Conservation (phyloP, 495 filamentous ascomycete genomes). For the Talaromyces ruber region DNA sequence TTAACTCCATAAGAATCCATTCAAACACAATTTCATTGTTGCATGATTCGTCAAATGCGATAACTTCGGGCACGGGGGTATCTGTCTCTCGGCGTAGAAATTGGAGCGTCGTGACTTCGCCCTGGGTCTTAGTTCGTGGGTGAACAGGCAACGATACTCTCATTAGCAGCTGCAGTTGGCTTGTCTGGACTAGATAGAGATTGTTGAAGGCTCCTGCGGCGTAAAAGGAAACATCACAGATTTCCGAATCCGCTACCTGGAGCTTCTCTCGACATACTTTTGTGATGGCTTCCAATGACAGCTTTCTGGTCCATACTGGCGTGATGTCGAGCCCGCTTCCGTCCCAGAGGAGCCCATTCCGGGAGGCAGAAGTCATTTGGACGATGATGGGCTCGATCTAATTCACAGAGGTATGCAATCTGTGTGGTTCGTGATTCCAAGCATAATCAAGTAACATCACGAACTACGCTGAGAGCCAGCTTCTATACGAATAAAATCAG, state of each 20-base stretch:
- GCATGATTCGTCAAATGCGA: conserved; percentile 35
- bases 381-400: no score
- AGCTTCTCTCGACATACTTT: background rate
- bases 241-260: background rate
- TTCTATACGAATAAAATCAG: no score
- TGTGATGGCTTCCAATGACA: background rate
- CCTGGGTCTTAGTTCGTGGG: conserved; percentile 40
- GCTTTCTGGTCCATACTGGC: background rate
- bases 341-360: background rate
- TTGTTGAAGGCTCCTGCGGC: conserved; percentile 13
- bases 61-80: conserved; percentile 43
- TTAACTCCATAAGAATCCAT: conserved; percentile 49
- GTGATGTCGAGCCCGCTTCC: background rate
- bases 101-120: conserved; percentile 47
- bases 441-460: no score
- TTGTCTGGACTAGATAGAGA: conserved; percentile 8
- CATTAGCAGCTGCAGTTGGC: conserved; percentile 24
- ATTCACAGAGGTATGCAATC: background rate
- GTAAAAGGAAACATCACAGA: conserved; percentile 2
- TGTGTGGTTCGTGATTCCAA: background rate
- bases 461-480: no score
- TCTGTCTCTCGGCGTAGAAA: conserved; percentile 35
- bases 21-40: conserved; percentile 45
- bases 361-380: background rate
- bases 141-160: conserved; percentile 47